Conservation (phyloP, 371 early-diverging fungal genomes). For the Conidiobolus incongruus region DNA sequence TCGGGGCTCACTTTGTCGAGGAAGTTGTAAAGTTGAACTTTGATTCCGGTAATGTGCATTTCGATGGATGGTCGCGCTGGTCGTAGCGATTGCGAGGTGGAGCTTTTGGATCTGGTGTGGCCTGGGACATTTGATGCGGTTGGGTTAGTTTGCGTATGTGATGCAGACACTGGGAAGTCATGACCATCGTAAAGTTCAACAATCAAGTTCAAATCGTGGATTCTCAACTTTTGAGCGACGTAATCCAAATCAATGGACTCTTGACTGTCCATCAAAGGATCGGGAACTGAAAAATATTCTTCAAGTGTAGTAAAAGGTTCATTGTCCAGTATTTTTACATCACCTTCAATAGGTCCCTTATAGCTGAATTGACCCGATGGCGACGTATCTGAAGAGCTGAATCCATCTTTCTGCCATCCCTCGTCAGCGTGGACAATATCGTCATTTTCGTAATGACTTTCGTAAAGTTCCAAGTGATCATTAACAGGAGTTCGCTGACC, state of each 20-base stretch:
- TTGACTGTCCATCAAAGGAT: neutral
- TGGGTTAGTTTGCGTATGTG: neutral
- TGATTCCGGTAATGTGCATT: neutral
- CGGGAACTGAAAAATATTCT: constrained; percentile 28
- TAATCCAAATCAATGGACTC: neutral
- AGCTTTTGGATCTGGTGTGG: neutral
- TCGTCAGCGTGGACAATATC: no score
- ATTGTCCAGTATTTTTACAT: constrained; percentile 5
- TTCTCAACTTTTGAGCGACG: neutral
- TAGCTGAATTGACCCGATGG: no score
- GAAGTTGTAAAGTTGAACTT: constrained; percentile 11
- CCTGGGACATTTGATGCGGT: neutral
- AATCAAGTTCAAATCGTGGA: neutral
- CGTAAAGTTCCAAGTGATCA: no score
- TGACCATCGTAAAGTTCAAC: neutral
- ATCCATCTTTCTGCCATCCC: no score
- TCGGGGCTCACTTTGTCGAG: constrained; percentile 24
- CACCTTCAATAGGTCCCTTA: no score
- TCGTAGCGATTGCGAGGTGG: neutral
- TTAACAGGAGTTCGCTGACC: no score
- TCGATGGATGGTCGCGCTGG: neutral
- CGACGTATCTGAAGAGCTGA: no score
- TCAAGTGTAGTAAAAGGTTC: constrained; percentile 24
- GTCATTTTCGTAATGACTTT: no score
- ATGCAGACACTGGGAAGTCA: neutral